Evolutionary conservation across 2,329 filamentous ascomycete genomes (phyloP), one percentile per base, ranked within the genome.

Genomic region (Apiospora phragmitis): DNA sequence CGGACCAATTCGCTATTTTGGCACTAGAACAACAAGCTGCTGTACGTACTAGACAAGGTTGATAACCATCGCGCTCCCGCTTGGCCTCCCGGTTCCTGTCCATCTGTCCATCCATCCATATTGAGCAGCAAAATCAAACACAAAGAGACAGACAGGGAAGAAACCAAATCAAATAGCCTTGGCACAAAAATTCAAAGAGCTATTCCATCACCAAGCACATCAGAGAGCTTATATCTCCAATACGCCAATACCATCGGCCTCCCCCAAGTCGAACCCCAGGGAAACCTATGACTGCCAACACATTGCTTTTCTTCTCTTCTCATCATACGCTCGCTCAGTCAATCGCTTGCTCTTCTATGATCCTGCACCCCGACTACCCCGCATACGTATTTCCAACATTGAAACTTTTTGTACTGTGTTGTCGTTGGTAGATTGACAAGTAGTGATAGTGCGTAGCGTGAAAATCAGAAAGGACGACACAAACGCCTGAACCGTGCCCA

Each of bases 331-430:
- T 67, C 41, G 65, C 65, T 67, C 65, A 29, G 65, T 42, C 65
- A 67, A 67, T 67, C 65, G 65, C 65, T 67, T 67, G 65, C 42
- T 67, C 65, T 45, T 67, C 65, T 67, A 67, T 67, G 42, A 43
- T 67, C 65, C 65, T 32, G 42, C 42, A 38, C 55, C 55, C 55
- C 55, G 7, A 32, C 55, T 38, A 14, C 29, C 24, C 55, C 55
- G 32, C 55, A 62, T 21, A 62, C 55, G 18, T 62, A 62, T 62
- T 62, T 62, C 55, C 55, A 62, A 62, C 55, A 62, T 38, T 62
- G 55, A 62, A 55, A 62, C 55, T 62, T 62, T 62, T 62, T 62
- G 55, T 62, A 62, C 55, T 62, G 32, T 62, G 32, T 62, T 62
- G 55, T 62, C 55, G 55, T 62, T 62, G 55, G 55, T 62, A 62